Evolutionary conservation across 345 rosid species (phyloP).

Genomic region (Citrus maxima): DNA sequence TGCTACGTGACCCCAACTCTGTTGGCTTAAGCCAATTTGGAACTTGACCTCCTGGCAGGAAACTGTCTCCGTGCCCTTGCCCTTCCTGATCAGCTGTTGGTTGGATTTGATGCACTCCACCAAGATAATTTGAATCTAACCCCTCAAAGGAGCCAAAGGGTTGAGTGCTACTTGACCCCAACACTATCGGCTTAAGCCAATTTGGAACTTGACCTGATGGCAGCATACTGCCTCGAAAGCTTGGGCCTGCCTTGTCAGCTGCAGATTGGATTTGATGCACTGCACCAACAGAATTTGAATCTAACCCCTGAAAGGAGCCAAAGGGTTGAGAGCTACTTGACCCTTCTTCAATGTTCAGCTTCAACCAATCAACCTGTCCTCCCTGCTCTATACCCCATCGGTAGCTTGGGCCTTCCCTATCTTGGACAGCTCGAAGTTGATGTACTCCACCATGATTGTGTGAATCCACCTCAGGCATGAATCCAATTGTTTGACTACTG

Average conservation of each 20-base stretch:
- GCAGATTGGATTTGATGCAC: not conserved
- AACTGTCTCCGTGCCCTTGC: not conserved
- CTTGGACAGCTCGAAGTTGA: not conserved
- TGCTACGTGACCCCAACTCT: not conserved
- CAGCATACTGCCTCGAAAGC: not conserved
- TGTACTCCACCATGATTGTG: not conserved
- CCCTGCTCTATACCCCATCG: slow-evolving; percentile 2
- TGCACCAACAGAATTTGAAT: slow-evolving; percentile 1
- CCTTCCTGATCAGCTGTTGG: not conserved
- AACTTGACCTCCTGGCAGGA: not conserved
- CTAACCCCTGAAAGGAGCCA: not conserved
- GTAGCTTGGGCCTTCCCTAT: not conserved
- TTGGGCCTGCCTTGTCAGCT: not conserved
- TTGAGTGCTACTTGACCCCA: not conserved
- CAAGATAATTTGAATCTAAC: not conserved
- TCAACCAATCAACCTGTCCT: slow-evolving; percentile 8
- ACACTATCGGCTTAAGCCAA: not conserved
- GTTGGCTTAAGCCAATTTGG: slow-evolving; percentile 6
- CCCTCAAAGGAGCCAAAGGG: not conserved
- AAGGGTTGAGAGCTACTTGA: not conserved
- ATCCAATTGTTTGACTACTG: slow-evolving; percentile 4
- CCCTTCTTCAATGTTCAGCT: slow-evolving; percentile 1
- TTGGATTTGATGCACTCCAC: slow-evolving; percentile 1
- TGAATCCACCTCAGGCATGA: not conserved
- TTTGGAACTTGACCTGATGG: not conserved